Base-by-base conservation (phyloP, 768 basidiomycete genomes). In the Rhodotorula graminis region DNA sequence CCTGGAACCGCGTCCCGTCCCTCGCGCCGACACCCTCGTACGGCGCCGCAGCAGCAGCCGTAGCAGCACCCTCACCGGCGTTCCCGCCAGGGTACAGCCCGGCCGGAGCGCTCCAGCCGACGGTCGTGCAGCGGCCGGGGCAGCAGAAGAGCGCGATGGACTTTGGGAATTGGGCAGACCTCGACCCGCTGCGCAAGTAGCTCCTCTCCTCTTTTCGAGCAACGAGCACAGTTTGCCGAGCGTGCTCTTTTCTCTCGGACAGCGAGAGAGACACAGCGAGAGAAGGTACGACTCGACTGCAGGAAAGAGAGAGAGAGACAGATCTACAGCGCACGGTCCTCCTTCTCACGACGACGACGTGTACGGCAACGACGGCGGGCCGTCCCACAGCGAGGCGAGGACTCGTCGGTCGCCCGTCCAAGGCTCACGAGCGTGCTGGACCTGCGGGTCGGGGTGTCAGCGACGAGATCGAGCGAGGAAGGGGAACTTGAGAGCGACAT, bases 141-240 rank as follows among this genome's bases (percentile, higher is more conserved):
- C 57, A 46, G 3, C 11, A 9, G 42, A 21, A 50, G 60, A 9
- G 6, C 19, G 40, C 61, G 66, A 64, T 42, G 49, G 42, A 42
- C 7, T 61, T 70, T 47, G 74, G 74, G 47, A 52, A 37, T 4
- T 76, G 74, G 74, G 62, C 63, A 27, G 74, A 76, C 44, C 47
- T 76, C 33, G 74, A 76, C 58, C 74, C 74, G 37, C 55, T 76
- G 37, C 37, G 37, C 29, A 70, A 71, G 59, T 74, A 64, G 52
- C 15, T 11, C 37, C 37, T 37, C 37, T 37, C 37, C 37, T 37
- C n/a, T n/a, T n/a, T n/a, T n/a, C n/a, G n/a, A n/a, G 37, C 37
- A 37, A 37, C 37, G 37, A 4, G 37, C 37, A n/a, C 37, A 37
- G 37, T 37, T 37, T 9, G 37, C 5, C 37, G 37, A 37, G 37